Evolutionary conservation across 2,329 filamentous ascomycete genomes (phyloP), one percentile per base, ranked within the genome.

Genomic region (Clarireedia homoeocarpa): DNA sequence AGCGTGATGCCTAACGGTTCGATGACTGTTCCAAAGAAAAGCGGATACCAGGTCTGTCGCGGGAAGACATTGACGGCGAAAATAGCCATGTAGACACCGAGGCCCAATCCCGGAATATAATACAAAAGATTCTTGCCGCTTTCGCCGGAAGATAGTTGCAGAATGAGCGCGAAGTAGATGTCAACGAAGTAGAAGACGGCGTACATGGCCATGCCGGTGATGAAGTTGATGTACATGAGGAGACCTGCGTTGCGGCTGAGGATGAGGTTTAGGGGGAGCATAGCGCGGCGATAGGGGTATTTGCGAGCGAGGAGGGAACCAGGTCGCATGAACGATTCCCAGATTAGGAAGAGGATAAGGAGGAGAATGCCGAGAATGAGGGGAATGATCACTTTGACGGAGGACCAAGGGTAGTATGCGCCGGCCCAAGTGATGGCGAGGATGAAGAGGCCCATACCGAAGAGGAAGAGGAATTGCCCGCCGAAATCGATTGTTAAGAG

Each of bases 161-260:
- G 71, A 0, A 86, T 83, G 15, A 85, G 70, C 2, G 80, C 79
- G 66, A 87, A 88, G 68, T 86, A 88, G 17, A 87, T 76, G 15
- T 80, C 81, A 61, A 85, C 80, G 62, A 87, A 88, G 67, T 88
- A 88, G 61, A 87, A 80, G 1, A 84, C 79, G 12, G 77, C 73
- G 66, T 77, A 77, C 61, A 75, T 68, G 0, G 71, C 55, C 63
- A 65, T 65, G 4, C 84, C 84, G 0, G 78, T 78, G 3, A 77
- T 74, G 63, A 84, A 81, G 60, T 84, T 83, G 60, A 85, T 75
- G 56, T 79, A 77, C 58, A 82, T 78, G n/a, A 88, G 68, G n/a
- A 86, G 71, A 0, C 75, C 72, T 1, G 82, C 78, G 60, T 89
- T 83, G 36, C 77, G 75, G 54, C 79, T 75, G 3, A 71, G 69